phyloP scores from a whole-genome alignment of 2,329 filamentous ascomycete genomes.

The Verruconis gallopava region DNA sequence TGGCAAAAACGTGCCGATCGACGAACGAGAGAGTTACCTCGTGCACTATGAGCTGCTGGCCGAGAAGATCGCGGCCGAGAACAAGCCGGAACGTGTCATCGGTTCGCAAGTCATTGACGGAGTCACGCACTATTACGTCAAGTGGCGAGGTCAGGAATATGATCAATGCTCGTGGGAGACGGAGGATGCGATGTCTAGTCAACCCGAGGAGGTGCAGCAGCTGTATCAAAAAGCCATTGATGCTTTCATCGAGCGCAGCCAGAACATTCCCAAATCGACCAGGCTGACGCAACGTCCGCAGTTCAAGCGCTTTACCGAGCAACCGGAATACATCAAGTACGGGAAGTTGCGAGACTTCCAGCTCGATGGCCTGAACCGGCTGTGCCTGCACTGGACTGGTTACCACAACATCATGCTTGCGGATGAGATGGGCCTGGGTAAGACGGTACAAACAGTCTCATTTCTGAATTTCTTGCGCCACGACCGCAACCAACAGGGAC shows the following conservation, averaged over 20 bases:
- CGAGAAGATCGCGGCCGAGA: slow-evolving; percentile 80
- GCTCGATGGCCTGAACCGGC: slow-evolving; percentile 83
- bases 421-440: slow-evolving; percentile 96
- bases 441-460: slow-evolving; percentile 93
- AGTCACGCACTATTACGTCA: slow-evolving; percentile 80
- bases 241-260: slow-evolving; percentile 72
- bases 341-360: slow-evolving; percentile 89
- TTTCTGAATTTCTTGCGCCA: slow-evolving; percentile 97
- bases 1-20: slow-evolving; percentile 33
- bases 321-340: slow-evolving; percentile 72
- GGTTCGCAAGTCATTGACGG: slow-evolving; percentile 68
- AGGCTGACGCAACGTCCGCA: slow-evolving; percentile 39
- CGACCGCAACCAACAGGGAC: slow-evolving; percentile 77
- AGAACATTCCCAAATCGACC: slow-evolving; percentile 70
- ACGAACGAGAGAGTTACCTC: slow-evolving; percentile 83
- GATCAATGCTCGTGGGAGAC: slow-evolving; percentile 91
- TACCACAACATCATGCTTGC: slow-evolving; percentile 93
- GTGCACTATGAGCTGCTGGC: slow-evolving; percentile 87
- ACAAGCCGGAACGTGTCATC: slow-evolving; percentile 86
- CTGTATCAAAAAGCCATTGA: slow-evolving; percentile 87
- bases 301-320: slow-evolving; percentile 53
- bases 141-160: slow-evolving; percentile 71
- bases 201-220: slow-evolving; percentile 82
- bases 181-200: slow-evolving; percentile 58
- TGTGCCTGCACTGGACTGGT: slow-evolving; percentile 90